Evolutionary conservation across 78 protist genomes (phyloP), one percentile per base, ranked within the genome.

Genomic region (Cavenderia fasciculata): DNA sequence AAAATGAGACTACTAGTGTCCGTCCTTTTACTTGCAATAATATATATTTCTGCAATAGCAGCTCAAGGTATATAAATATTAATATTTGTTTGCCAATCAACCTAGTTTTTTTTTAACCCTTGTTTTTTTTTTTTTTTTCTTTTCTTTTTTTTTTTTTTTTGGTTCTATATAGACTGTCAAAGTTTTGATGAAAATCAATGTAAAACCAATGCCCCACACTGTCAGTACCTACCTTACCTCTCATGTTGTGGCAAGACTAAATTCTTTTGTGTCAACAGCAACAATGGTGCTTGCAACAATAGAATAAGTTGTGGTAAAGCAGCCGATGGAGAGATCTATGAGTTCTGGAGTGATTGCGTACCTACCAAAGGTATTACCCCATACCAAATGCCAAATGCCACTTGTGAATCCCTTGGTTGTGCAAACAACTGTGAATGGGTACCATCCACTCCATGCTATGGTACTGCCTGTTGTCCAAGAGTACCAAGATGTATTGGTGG

Each of bases 381-480:
- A 2, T 49, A 33, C 4, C 38, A 4, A 1, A 36, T 47, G 38
- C 63, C 74, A 23, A 78, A 44, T 19, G 31, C 27, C 27, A 78
- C 76, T 16, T 78, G 87, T 78, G 56, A 52, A 8, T 40, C 52
- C 18, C 40, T 78, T 10, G 23, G 33, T 25, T 78, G 87, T 27
- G 59, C 46, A 31, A 40, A 47, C 23, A 46, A 19, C 2, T 78
- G 87, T 52, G 43, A 78, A 34, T 65, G 49, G 46, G 41, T 78
- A 21, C 33, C 21, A 21, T 43, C 87, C 8, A 36, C 78, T 2
- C 44, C 72, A 76, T 77, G 87, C 31, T 43, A 49, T 38, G 73
- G 56, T 38, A 79, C 88, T 2, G 33, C 76, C 21, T 79, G 88
- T 79, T 78, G 87, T 65, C 54, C 76, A 51, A 51, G 75, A 34